phyloP scores from a whole-genome alignment of 352 stramenopile species.

The Phytophthora constricta region DNA sequence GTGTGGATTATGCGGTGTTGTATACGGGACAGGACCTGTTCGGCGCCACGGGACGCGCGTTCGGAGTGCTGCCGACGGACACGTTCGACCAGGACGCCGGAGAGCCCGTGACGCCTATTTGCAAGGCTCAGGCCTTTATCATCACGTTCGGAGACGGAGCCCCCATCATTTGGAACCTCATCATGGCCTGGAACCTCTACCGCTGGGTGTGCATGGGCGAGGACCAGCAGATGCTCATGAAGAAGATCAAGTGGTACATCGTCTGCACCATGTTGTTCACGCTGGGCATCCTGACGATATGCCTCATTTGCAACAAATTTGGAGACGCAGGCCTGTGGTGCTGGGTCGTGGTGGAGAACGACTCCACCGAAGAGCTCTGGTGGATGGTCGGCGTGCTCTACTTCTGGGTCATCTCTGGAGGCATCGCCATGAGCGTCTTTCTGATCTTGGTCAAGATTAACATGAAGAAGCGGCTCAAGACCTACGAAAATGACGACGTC shows the following conservation, averaged over 20 bases:
- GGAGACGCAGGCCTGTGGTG: constrained; percentile 80
- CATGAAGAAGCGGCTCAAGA: constrained; percentile 73
- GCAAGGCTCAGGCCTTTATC: constrained; percentile 78
- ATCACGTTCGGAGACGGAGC: constrained; percentile 80
- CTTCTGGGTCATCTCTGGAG: constrained; percentile 75
- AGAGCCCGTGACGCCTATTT: constrained; percentile 61
- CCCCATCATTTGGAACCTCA: constrained; percentile 85
- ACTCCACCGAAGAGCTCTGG: constrained; percentile 59
- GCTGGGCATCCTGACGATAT: constrained; percentile 57
- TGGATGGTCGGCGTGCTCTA: constrained; percentile 82
- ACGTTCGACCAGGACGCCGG: constrained; percentile 68
- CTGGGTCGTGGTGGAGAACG: constrained; percentile 66
- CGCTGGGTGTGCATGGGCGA: constrained; percentile 85
- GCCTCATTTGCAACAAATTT: constrained; percentile 66
- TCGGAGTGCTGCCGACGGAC: constrained; percentile 67
- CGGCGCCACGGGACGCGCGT: constrained; percentile 71
- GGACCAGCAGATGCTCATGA: constrained; percentile 84
- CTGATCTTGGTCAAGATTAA: constrained; percentile 83
- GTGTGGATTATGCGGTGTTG: no score
- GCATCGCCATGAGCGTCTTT: constrained; percentile 58
- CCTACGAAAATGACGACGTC: constrained; percentile 78
- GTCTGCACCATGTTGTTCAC: constrained; percentile 63
- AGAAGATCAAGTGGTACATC: constrained; percentile 87
- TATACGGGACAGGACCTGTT: constrained; percentile 77
- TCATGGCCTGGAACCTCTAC: constrained; percentile 87